Conservation (phyloP, 768 basidiomycete species). For the Mycena chlorophos region DNA sequence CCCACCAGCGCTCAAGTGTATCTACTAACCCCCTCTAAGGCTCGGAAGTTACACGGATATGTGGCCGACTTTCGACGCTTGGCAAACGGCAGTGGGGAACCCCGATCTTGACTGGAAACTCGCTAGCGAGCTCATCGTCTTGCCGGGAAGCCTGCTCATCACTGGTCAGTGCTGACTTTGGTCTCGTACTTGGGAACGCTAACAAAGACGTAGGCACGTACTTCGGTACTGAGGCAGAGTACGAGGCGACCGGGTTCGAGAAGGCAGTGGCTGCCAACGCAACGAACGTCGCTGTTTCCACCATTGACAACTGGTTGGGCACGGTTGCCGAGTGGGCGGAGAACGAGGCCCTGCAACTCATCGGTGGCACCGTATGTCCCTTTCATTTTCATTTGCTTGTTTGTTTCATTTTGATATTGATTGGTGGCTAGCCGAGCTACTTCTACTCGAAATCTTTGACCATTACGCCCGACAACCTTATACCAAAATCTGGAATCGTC, state of each 20-base stretch:
- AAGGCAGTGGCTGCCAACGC: conserved; percentile 3
- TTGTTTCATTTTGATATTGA: too few species aligned
- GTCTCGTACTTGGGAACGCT: not conserved
- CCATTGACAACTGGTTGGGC: conserved; percentile 16
- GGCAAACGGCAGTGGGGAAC: conserved; percentile 16
- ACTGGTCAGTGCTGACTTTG: conserved; percentile 6
- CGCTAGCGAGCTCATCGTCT: conserved; percentile 15
- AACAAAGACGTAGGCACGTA: conserved; percentile 8
- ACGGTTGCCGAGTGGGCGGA: conserved; percentile 19
- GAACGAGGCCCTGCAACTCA: conserved; percentile 14
- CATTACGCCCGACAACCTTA: conserved; percentile 12
- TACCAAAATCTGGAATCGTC: conserved; percentile 11
- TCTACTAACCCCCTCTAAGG: conserved; percentile 1
- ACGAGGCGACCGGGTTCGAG: conserved; percentile 12
- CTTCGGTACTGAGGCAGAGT: conserved; percentile 21
- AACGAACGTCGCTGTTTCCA: conserved; percentile 8
- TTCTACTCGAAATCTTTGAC: conserved; percentile 24
- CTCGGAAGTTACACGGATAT: conserved; percentile 8
- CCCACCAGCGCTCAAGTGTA: not conserved
- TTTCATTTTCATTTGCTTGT: not conserved
- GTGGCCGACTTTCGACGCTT: conserved; percentile 13
- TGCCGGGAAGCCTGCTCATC: conserved; percentile 21
- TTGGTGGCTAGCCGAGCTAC: conserved; percentile 9
- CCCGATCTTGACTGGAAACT: conserved; percentile 19
- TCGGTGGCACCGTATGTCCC: conserved; percentile 17